Evolutionary conservation across 768 basidiomycete genomes (phyloP).

Genomic region (Russula sp.): DNA sequence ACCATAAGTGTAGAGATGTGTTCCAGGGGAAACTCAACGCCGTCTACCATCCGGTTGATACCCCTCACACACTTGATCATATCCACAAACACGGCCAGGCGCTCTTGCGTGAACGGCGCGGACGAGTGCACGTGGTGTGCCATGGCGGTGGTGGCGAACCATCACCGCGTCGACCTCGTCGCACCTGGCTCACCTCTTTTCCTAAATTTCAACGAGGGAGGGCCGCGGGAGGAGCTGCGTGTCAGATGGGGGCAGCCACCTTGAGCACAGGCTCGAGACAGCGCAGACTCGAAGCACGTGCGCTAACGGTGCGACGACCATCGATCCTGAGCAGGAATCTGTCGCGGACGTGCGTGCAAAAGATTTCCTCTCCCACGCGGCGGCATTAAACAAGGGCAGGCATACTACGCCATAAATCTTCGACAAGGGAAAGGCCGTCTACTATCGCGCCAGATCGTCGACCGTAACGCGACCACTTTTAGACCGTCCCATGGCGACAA

Average conservation of each 20-base stretch:
- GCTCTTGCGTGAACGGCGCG: constrained; percentile 73
- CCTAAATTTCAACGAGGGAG: constrained; percentile 47
- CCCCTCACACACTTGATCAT: constrained; percentile 57
- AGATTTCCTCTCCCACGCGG: constrained; percentile 58
- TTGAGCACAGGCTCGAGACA: constrained; percentile 76
- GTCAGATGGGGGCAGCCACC: constrained; percentile 41
- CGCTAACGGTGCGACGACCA: constrained; percentile 50
- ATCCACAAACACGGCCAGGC: constrained; percentile 73
- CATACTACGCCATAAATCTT: constrained; percentile 51
- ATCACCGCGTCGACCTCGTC: constrained; percentile 57
- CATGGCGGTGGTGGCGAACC: constrained; percentile 27
- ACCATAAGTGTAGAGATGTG: constrained; percentile 63
- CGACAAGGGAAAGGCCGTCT: constrained; percentile 62
- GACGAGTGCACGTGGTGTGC: constrained; percentile 4
- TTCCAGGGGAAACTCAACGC: constrained; percentile 58
- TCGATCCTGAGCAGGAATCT: constrained; percentile 53
- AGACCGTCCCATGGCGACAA: constrained; percentile 77
- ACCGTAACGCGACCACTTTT: constrained; percentile 77
- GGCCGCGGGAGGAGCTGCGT: constrained; percentile 28
- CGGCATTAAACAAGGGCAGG: constrained; percentile 54
- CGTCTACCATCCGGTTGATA: constrained; percentile 42
- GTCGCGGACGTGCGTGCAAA: constrained; percentile 67
- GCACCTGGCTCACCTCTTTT: constrained; percentile 65
- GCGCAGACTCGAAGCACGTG: constrained; percentile 62
- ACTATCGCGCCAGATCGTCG: constrained; percentile 70